Base-by-base conservation (phyloP, 495 filamentous ascomycete genomes). In the Penicillium herquei region DNA sequence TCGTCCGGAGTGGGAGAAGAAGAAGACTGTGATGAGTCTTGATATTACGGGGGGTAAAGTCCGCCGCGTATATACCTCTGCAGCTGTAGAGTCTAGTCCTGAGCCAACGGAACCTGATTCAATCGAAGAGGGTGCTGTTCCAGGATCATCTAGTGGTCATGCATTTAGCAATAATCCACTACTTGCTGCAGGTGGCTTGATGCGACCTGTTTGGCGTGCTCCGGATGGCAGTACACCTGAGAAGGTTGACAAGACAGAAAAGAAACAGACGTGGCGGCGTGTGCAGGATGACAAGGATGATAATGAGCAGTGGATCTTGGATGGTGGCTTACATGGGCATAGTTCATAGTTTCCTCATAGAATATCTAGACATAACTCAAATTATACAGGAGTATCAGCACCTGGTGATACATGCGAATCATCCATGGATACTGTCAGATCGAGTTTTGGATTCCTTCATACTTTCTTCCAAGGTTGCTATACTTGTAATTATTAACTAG, bases 261-360 rank as follows among this genome's bases (percentile, higher is more conserved):
- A 64, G 66, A 81, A 74, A 46, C 78, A 78, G 54, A 82, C 80
- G 3, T 97, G 93, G 94, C 78, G 92, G 45, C 83, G 91, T 56
- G 93, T 96, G 1, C 95, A 98, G 66, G 91, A 97, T 72, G 90
- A 96, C 62, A 77, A 85, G 39, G 88, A 92, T 48, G 85, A 97
- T 67, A 97, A 96, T 61, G 93, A 96, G 72, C 82, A 81, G n/a
- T 86, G 92, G 72, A 96, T 96, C 57, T 71, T 96, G 6, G 88
- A 96, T 71, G 93, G 93, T 0, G 89, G 93, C 10, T 63, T 83
- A 5, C 84, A 88, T 69, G 89, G 90, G 7, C 65, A 72, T 37
- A 45, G 26, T 54, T 54, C 35, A 16, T 51, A 39, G 35, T 32
- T 12, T 8, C 2, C 12, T 37, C 1, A 37, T 37, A 7, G 8